Evolutionary conservation across 768 basidiomycete genomes (phyloP), one percentile per base, ranked within the genome.

Genomic region (Pleurotus pulmonarius): DNA sequence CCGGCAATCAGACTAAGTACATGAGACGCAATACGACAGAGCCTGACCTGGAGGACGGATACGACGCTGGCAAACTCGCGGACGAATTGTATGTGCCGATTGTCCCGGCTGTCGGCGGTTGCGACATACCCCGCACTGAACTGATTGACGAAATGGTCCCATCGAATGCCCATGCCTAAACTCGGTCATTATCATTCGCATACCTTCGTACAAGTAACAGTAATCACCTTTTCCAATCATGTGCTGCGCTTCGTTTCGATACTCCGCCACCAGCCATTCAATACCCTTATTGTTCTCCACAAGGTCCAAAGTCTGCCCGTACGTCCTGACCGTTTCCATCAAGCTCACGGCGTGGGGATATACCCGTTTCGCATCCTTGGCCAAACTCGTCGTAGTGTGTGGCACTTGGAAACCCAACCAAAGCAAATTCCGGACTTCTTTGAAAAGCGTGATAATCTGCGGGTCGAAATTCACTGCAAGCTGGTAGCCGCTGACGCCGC

Each of bases 311-410:
- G 93, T 97, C 75, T 99, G 97, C 16, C 90, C 90, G 71, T 99
- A 98, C 25, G 94, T 98, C 68, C 95, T 78, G n/a, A 98, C 94
- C 0, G 94, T 96, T 77, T 99, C 97, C 96, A 98, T 98, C 70
- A 94, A 71, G 65, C 92, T 94, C 61, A 98, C 96, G 2, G 97
- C 97, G 75, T 98, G 94, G 0, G 95, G 95, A 68, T 99, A 99
- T 58, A 98, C 95, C 63, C 94, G 77, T 78, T 97, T 98, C 58
- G 97, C 97, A 63, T 99, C 96, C 76, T 98, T 99, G 37, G 97
- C 97, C 84, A 97, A 90, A 68, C 95, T 97, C 63, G 88, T 88
- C 60, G 92, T 93, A 52, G 90, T 86, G 74, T 98, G 94, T 20
- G 94, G 96, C 2, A 98, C 94, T 66, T 90, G 88, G 74, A 96